Evolutionary conservation across 148 eudicot species (phyloP).

Genomic region (Nepenthes gracilis): DNA sequence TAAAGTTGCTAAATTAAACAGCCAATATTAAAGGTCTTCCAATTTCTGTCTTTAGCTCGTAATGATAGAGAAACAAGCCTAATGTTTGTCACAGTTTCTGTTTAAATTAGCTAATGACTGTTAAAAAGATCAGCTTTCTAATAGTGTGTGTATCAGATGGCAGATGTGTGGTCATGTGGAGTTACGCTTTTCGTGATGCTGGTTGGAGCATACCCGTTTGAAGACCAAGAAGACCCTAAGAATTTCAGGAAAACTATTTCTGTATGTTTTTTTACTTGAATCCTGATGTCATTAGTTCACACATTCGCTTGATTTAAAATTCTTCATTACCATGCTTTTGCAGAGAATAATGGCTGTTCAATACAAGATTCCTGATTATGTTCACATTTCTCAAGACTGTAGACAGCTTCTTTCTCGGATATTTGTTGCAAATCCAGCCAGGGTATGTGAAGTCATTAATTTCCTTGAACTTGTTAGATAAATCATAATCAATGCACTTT

Average conservation of each 20-base stretch:
- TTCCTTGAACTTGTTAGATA: neutral
- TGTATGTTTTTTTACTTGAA: conserved; percentile 6
- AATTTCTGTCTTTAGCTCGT: neutral
- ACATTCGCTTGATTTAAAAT: neutral
- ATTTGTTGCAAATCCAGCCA: conserved; percentile 25
- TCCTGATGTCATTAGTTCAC: neutral
- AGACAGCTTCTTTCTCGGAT: conserved; percentile 36
- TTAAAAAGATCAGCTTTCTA: neutral
- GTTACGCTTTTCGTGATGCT: conserved; percentile 37
- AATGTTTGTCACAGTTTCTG: too few relatives aligned
- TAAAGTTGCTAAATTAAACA: too few relatives aligned
- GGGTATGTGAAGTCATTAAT: conserved; percentile 10
- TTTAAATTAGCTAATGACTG: neutral
- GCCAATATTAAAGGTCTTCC: neutral
- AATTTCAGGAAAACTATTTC: conserved; percentile 31
- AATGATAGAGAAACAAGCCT: too few relatives aligned
- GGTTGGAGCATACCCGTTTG: conserved; percentile 39
- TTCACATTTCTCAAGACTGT: conserved; percentile 36
- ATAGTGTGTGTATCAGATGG: conserved; percentile 14
- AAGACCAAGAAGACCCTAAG: conserved; percentile 30
- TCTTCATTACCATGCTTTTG: neutral
- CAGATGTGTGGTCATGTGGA: conserved; percentile 46
- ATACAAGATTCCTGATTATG: conserved; percentile 35
- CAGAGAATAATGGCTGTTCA: conserved; percentile 31
- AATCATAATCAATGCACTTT: too few relatives aligned